phyloP scores from a whole-genome alignment of 352 stramenopile species.

The Pythium grandisporangium region DNA sequence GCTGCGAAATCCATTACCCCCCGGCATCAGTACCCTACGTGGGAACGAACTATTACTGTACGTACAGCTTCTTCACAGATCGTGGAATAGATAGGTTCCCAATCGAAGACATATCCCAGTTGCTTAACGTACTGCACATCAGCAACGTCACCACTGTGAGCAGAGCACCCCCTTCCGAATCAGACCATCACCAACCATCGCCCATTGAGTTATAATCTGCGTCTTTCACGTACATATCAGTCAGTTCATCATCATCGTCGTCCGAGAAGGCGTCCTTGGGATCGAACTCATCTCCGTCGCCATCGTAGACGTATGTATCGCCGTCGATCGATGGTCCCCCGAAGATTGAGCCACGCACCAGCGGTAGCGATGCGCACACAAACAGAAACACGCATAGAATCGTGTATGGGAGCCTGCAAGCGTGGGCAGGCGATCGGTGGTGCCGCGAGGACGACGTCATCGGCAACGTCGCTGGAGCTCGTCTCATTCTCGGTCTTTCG shows the following conservation, averaged over 20 bases:
- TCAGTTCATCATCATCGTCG: conserved; percentile 8
- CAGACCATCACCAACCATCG: neutral
- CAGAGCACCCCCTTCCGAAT: neutral
- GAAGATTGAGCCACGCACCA: no score
- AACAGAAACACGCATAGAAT: no score
- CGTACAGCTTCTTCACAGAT: conserved; percentile 42
- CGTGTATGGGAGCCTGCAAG: no score
- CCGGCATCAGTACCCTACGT: no score
- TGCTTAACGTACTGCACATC: conserved; percentile 49
- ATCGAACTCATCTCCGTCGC: conserved; percentile 34
- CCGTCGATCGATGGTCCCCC: conserved; percentile 28
- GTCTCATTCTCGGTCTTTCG: no score
- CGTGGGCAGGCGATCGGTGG: no score
- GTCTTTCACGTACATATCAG: neutral
- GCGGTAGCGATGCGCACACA: no score
- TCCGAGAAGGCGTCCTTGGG: conserved; percentile 29
- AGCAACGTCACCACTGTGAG: no score
- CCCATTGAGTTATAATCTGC: neutral
- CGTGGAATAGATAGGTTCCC: conserved; percentile 32
- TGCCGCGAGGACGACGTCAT: no score
- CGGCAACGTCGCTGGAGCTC: no score
- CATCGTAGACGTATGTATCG: conserved; percentile 40
- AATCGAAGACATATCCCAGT: conserved; percentile 42
- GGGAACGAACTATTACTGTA: neutral
- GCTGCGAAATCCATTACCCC: no score